Conservation (phyloP, 495 filamentous ascomycete genomes). For the Aspergillus ellipticus region DNA sequence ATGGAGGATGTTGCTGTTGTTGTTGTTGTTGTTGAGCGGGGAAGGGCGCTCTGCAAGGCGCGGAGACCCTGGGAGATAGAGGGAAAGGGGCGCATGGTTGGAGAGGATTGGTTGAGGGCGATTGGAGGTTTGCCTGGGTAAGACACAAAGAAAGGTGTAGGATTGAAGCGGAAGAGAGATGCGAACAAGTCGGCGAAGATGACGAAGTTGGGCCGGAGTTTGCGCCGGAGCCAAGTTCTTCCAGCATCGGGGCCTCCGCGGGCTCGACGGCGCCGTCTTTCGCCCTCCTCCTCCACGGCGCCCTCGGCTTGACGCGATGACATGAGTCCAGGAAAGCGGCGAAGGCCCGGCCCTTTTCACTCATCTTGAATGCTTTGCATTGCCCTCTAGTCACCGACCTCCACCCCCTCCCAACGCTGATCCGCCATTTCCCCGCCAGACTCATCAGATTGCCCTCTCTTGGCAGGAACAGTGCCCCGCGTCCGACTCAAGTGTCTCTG, state of each 20-base stretch:
- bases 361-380: too few relatives aligned
- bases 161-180: background rate
- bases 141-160: background rate
- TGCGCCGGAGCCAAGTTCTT: constrained; percentile 27
- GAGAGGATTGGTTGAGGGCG: too few relatives aligned
- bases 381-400: too few relatives aligned
- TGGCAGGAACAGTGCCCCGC: constrained; percentile 15
- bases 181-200: background rate
- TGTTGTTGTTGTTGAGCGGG: constrained; percentile 11
- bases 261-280: background rate
- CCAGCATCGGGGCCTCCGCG: constrained; percentile 19
- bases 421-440: too few relatives aligned
- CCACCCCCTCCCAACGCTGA: too few relatives aligned
- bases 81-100: constrained; percentile 11
- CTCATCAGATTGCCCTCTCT: background rate
- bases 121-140: background rate
- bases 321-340: background rate
- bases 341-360: background rate
- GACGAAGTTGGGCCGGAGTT: constrained; percentile 15
- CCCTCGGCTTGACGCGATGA: background rate
- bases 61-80: constrained; percentile 17
- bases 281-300: background rate
- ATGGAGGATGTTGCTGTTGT: background rate
- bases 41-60: constrained; percentile 10
- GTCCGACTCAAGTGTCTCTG: background rate